Evolutionary conservation across 352 stramenopile species (phyloP).

Genomic region (Globisporangium acanthophoron): DNA sequence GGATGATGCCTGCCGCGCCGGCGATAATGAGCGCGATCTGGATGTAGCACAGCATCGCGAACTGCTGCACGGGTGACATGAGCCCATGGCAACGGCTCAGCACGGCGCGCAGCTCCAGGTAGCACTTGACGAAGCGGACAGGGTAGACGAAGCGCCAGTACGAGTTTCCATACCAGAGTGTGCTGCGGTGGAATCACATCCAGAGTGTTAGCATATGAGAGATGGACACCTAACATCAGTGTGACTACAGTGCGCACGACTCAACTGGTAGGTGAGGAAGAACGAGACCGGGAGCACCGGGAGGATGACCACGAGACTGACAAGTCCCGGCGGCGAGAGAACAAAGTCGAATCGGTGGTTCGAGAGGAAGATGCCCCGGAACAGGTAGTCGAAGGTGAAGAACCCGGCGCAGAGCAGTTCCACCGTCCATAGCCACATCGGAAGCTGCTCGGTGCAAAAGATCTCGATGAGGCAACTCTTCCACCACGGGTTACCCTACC

Average conservation of each 20-base stretch:
- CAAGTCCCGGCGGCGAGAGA: slow-evolving; percentile 46
- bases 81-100: slow-evolving; percentile 72
- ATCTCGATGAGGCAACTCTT: neutral
- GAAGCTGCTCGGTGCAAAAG: slow-evolving; percentile 34
- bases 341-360: slow-evolving; percentile 62
- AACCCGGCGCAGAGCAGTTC: slow-evolving; percentile 62
- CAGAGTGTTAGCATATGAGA: neutral
- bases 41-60: slow-evolving; percentile 77
- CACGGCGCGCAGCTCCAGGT: slow-evolving; percentile 66
- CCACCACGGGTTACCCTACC: neutral
- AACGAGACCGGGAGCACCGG: slow-evolving; percentile 76
- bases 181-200: slow-evolving; percentile 24
- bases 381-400: slow-evolving; percentile 65
- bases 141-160: slow-evolving; percentile 85
- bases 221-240: neutral
- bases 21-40: slow-evolving; percentile 78
- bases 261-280: slow-evolving; percentile 68
- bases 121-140: slow-evolving; percentile 79
- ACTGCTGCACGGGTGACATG: slow-evolving; percentile 76
- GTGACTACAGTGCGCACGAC: neutral
- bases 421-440: slow-evolving; percentile 54
- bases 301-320: slow-evolving; percentile 59
- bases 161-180: slow-evolving; percentile 67
- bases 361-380: slow-evolving; percentile 66
- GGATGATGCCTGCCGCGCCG: slow-evolving; percentile 73